Percentiles rank a stretch among this genome's conserved stretches.
phyloP scores from a whole-genome alignment of 352 stramenopile genomes.

The Globisporangium camurandrum region DNA sequence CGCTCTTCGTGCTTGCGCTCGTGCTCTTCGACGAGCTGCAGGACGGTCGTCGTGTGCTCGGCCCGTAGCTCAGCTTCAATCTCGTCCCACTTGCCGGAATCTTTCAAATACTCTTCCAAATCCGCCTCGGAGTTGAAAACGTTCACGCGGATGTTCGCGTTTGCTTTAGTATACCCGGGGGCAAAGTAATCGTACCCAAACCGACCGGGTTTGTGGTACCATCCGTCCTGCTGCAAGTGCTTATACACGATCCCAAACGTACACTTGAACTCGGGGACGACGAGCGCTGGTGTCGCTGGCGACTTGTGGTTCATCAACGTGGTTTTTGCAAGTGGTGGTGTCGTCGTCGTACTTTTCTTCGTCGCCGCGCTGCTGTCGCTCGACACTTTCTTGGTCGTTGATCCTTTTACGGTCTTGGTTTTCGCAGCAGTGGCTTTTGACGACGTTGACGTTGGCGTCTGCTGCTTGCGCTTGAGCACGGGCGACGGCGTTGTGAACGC shows the following conservation, averaged over 20 bases:
- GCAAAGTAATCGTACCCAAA: conserved; percentile 85
- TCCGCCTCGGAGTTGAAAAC: conserved; percentile 57
- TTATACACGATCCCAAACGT: conserved; percentile 64
- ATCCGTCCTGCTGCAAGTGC: conserved; percentile 49
- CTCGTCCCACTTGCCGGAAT: conserved; percentile 44
- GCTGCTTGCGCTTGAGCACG: conserved; percentile 20
- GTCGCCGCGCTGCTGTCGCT: background rate
- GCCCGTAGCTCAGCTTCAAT: conserved; percentile 45
- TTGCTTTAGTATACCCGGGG: conserved; percentile 48
- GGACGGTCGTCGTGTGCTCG: conserved; percentile 44
- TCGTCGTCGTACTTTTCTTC: conserved; percentile 9
- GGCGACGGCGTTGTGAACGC: conserved; percentile 19
- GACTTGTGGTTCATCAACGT: conserved; percentile 19
- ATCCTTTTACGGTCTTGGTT: conserved; percentile 13
- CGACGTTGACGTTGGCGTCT: conserved; percentile 8
- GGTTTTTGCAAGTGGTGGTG: too few species aligned
- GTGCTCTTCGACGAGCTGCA: conserved; percentile 41
- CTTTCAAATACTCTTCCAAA: conserved; percentile 54
- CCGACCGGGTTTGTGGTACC: conserved; percentile 39
- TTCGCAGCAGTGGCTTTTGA: background rate
- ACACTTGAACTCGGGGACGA: conserved; percentile 51
- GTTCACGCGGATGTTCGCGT: conserved; percentile 41
- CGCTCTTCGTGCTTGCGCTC: conserved; percentile 10
- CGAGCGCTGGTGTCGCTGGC: conserved; percentile 19
- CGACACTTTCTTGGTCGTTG: conserved; percentile 18